Evolutionary conservation across 129 eudicot species (phyloP), one percentile per base, ranked within the genome.

Genomic region (Centrapalus pauciflorus): DNA sequence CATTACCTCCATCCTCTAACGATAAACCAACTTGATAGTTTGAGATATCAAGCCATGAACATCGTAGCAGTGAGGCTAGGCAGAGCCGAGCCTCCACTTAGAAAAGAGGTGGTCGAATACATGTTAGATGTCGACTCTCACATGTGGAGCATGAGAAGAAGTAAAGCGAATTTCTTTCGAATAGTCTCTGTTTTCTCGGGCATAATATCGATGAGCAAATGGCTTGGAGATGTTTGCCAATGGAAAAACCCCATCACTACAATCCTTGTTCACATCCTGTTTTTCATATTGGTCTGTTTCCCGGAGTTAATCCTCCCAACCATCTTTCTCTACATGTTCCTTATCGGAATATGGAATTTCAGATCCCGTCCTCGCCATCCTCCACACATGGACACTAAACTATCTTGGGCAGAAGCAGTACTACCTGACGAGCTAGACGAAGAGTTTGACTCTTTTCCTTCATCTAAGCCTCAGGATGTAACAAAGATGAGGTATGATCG

Each of bases 91-190:
- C 96, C 96, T 0, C 96, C 91, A 4, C 54, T 88, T 16, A 75
- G 86, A 55, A 84, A 76, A 74, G 96, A 88, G 71, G 86, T 88
- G 4, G 96, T 88, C 14, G 96, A 88, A 32, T 88, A 84, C 67
- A 88, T 84, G 96, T 64, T 88, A 48, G 96, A 88, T n/a, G 89
- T 88, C 0, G 91, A 79, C 33, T 88, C 96, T 6, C 96, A 88
- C 63, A 84, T 88, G 91, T 88, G 96, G 96, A 88, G 96, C 76
- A 88, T 84, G 96, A 82, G 96, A 74, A 60, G 91, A 67, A 88
- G 96, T 68, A 88, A 88, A 72, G 96, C 96, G 2, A 88, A 88
- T 25, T 88, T 88, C 71, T 88, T 88, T 59, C 37, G 91, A 35
- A 72, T 84, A 5, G 80, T 84, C 20, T 71, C 82, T 0, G 74